Evolutionary conservation across 2,329 filamentous ascomycete species (phyloP), one percentile per base, ranked within the genome.

Genomic region (Hymenoscyphus fructigenus): DNA sequence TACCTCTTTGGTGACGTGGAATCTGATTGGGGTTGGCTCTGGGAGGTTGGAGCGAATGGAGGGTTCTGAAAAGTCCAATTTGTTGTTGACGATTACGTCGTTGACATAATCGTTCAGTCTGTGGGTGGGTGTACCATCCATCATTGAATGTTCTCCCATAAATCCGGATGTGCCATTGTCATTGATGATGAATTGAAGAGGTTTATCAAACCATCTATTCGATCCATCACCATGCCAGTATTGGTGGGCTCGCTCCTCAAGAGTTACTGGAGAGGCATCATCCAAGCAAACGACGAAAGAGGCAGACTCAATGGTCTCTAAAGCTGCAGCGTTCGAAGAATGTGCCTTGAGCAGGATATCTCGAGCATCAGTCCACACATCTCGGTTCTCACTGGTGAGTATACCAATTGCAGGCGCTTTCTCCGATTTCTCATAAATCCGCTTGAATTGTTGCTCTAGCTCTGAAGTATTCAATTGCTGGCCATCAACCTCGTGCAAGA

Each of bases 91-190:
- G 78, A 98, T 97, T 75, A 91, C 85, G 76, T 91, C 88, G 81
- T 94, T 96, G 76, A 96, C 85, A 75, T 93, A 95, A 84, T 99
- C 95, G 78, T 97, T 99, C 17, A 99, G 85, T 56, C 96, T 90
- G 80, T 98, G 95, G 2, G 96, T 99, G 0, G 96, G 93, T 6
- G 95, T 99, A 69, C 96, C 95, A 77, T 99, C 95, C 96, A 99
- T 99, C 95, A 99, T 98, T 74, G 91, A 96, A 84, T 99, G 95
- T 81, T 99, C 95, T 75, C 95, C 95, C 85, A 93, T 94, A 84
- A 99, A 99, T 67, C 95, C 95, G 1, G 95, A 91, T 7, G 95
- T 96, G 72, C 95, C 95, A 78, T 99, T 99, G 77, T 99, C 93
- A 79, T 97, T 97, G 81, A 99, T 78, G 77, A 99, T 96, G 81